Base-by-base conservation (phyloP, 305 asterid species). In the Fraxinus nigra region DNA sequence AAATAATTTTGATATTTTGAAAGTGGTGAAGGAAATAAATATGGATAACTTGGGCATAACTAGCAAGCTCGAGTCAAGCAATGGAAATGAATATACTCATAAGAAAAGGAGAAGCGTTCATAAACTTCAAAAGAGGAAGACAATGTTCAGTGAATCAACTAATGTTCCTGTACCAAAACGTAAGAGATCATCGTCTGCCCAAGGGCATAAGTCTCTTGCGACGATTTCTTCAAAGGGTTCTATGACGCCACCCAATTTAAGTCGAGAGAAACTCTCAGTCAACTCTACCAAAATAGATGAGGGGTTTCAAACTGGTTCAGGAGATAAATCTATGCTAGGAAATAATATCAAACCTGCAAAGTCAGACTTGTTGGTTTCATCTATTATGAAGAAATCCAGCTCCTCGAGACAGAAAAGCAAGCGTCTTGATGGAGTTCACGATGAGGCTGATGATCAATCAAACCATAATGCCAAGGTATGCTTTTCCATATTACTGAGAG, bases 1-100 rank as follows among this genome's bases (percentile, higher is more conserved):
- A 81, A 89, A 81, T 80, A 89, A 89, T 76, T 85, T 92, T 91
- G 99, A 95, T 86, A 90, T 95, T 85, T 84, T 97, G 92, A 91
- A 87, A 85, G 81, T 97, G 97, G 97, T 92, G 83, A 87, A 92
- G 86, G 97, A 97, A 90, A 95, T 95, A 85, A 94, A 93, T 87
- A 86, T 90, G 75, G 90, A 90, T 87, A 87, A 85, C 87, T 76
- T 78, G 78, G 93, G 87, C 82, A 82, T 85, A 77, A 67, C 88
- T 85, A 85, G 88, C 87, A 93, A 92, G 92, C 89, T 89, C 80
- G 92, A 87, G 79, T 84, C 97, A 30, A 93, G 90, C 89, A 97
- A 92, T 79, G 94, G 97, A 35, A 89, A 88, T 84, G 92, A 89
- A 11, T n/a, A 80, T 85, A 86, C 81, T 75, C 77, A 79, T 34